Base-by-base conservation (phyloP, 73 alveolate species). In the Paramecium pentaurelia region DNA sequence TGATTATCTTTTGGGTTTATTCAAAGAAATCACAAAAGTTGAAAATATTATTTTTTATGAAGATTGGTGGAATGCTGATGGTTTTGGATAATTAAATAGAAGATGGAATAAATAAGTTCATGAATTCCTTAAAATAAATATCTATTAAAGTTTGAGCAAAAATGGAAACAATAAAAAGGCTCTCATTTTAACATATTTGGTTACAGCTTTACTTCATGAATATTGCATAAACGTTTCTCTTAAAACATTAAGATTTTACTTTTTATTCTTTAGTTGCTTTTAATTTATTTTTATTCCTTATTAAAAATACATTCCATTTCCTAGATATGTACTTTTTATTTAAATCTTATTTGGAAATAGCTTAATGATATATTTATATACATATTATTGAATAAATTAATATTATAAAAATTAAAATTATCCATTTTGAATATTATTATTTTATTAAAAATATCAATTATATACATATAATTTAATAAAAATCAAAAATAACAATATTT, bases 11-110 rank as follows among this genome's bases (percentile, higher is more conserved):
- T 18, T 60, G 18, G 77, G 77, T 6, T 60, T 60, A 60, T 60
- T 60, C 20, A 27, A 8, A 8, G 77, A 60, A 20, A 60, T 60
- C 14, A 47, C 60, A 9, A 47, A 47, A 47, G 40, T 30, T 27
- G 27, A 47, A 10, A 27, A 22, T 60, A 1, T 60, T 6, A 16
- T 60, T 3, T 30, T 9, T 60, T 60, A 60, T 60, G 77, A 60
- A 30, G 77, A 60, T 60, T 60, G 77, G 77, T 60, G 77, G 77
- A 60, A 60, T 60, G 77, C 77, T 60, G 44, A 60, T 60, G 77
- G 77, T 16, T 60, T 60, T 20, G 40, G 77, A 27, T n/a, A 14
- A 60, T 30, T 60, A 8, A 60, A 60, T 60, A 60, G 77, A 30
- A 60, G 20, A 64, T 64, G 84, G 49, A 64, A 64, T 64, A 27